Base-by-base conservation (phyloP, 768 basidiomycete genomes). In the Boletus eberwhitei region DNA sequence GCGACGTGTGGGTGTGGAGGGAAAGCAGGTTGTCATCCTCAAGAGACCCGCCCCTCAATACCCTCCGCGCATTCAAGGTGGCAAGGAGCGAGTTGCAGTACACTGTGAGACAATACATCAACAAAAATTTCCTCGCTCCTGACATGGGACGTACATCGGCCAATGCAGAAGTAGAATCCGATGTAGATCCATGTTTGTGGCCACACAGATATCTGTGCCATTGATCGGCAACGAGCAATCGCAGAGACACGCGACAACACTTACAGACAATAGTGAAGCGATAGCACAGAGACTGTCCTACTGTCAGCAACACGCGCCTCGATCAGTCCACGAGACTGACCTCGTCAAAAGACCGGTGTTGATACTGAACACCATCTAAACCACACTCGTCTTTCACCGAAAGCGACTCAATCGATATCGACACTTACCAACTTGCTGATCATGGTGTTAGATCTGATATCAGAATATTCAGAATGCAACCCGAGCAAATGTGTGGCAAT, bases 21-120 rank as follows among this genome's bases (percentile, higher is more conserved):
- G 66, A 57, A 21, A 71, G 44, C 2, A 59, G 50, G 41, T 60
- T 50, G 1, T 58, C 54, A 7, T 62, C 59, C 21, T 53, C 48
- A 0, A 14, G 40, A 19, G 38, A 45, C 2, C 55, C 50, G 2
- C 50, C 42, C 22, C 76, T 75, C 48, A 83, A 75, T 69, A 72
- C 74, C 49, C 76, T 77, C 6, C 82, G 73, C 12, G 79, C 79
- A 48, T 85, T 85, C 48, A 84, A 74, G 0, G 82, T 83, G 1
- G 81, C 81, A 11, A 85, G 75, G n/a, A 85, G 77, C 5, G 81
- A 77, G 62, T 84, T 85, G 38, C 79, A 78, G 62, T 84, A 85
- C 5, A 85, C 82, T 84, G 42, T 1, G 8, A 13, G 38, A 12
- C 3, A 21, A 26, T 19, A 5, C 8, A 21, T 59, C 9, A 53